A percentile compares a stretch with the other conserved stretches of the same genome.
Conservation (phyloP, 441 rosid genomes). For the Capsella rubella region DNA sequence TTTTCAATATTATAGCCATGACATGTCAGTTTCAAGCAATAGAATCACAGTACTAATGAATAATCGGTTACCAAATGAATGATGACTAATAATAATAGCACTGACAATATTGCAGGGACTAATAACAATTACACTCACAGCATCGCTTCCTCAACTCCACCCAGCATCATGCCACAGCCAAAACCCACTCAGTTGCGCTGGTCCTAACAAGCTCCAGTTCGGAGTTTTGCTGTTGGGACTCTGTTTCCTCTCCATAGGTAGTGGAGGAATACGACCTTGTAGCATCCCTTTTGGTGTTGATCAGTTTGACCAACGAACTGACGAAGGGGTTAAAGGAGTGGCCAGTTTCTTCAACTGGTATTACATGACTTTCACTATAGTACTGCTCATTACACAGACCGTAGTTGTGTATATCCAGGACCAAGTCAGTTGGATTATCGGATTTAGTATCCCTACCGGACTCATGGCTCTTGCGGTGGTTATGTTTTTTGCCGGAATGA, state of each 20-base stretch:
- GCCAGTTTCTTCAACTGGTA: conserved; percentile 90
- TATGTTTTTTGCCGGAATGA: conserved; percentile 65
- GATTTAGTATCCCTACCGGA: conserved; percentile 80
- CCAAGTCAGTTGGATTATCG: conserved; percentile 88
- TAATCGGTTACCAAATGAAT: not conserved
- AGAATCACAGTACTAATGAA: conserved; percentile 11
- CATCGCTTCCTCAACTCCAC: conserved; percentile 71
- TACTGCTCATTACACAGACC: conserved; percentile 70
- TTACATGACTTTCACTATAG: conserved; percentile 46
- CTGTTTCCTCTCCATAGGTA: conserved; percentile 71
- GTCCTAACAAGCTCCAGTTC: conserved; percentile 58
- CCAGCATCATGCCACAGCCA: conserved; percentile 59
- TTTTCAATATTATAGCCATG: not conserved
- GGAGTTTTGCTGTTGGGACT: conserved; percentile 69
- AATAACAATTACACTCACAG: conserved; percentile 70
- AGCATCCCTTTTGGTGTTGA: conserved; percentile 94
- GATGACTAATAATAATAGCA: not conserved
- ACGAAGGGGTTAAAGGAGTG: conserved; percentile 66
- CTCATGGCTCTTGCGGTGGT: conserved; percentile 77
- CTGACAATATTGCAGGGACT: conserved; percentile 59
- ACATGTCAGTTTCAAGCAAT: not conserved
- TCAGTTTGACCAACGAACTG: conserved; percentile 85
- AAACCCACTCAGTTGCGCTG: conserved; percentile 45
- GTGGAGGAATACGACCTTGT: conserved; percentile 97
- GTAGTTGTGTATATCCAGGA: conserved; percentile 88